Base-by-base conservation (phyloP, 23 red algal species). In the Cyanidioschyzon merolae region DNA sequence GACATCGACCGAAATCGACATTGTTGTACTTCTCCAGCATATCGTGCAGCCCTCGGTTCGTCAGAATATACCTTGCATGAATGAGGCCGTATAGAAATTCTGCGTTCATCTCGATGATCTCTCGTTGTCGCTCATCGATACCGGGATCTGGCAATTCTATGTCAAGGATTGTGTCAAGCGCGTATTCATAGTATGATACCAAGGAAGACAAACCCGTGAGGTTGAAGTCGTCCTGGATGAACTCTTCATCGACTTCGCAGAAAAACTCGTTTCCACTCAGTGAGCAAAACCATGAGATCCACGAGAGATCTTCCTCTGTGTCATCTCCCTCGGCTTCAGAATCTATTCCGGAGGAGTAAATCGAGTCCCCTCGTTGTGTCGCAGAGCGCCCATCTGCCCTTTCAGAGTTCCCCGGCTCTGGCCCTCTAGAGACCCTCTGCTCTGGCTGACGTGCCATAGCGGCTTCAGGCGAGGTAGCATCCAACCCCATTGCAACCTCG, bases 231-330 rank as follows among this genome's bases (percentile, higher is more conserved):
- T 96, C 92, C 38, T 96, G 84, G 68, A 96, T 96, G 68, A 96
- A 96, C 34, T 96, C 92, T 75, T 96, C 92, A 58, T 96, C 92
- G 7, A 89, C 86, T 79, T 96, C 92, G 75, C 92, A 96, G 57
- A 96, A 96, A 41, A 96, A 96, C 87, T 96, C 92, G 58, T 96
- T 96, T 27, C 92, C 92, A 39, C 90, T 96, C 50, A 96, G 81
- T 24, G 86, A 87, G 76, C 87, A 88, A 76, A 96, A 96, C 92
- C 92, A 96, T 1, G 85, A 86, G 57, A 96, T 90, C 92, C 92
- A 96, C 24, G 92, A 86, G 30, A 81, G 86, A 77, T 96, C 92
- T 37, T 96, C 89, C 21, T 54, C 45, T 58, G 7, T 35, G 59
- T 35, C 36, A 3, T 81, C 78, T 37, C 78, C 59, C 7, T 81